phyloP scores from a whole-genome alignment of 2,329 filamentous ascomycete species.

The Dendrostoma leiphaemia region DNA sequence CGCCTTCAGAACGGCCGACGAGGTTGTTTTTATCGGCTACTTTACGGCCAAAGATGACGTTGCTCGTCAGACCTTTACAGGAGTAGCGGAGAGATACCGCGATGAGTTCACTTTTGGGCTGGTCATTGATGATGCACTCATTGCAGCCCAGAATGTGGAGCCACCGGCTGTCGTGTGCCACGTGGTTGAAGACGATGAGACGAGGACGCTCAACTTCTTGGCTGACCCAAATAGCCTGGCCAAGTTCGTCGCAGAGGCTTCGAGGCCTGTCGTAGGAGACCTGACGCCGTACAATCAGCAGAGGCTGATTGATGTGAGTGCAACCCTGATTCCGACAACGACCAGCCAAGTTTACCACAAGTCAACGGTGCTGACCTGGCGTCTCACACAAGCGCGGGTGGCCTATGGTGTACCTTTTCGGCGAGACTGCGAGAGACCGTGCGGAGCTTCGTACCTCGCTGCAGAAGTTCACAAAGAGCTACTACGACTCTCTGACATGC shows the following conservation, averaged over 20 bases:
- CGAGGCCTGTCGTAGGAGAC: constrained; percentile 31
- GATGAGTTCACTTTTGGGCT: constrained; percentile 35
- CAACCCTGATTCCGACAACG: no score
- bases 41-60: constrained; percentile 21
- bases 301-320: constrained; percentile 33
- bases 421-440: constrained; percentile 27
- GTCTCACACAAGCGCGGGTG: constrained; percentile 27
- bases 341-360: not conserved
- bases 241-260: constrained; percentile 26
- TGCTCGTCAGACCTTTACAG: constrained; percentile 22
- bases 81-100: constrained; percentile 26
- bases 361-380: not conserved
- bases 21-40: constrained; percentile 31
- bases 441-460: constrained; percentile 28
- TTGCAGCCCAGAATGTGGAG: constrained; percentile 18
- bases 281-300: constrained; percentile 31
- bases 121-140: constrained; percentile 18
- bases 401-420: constrained; percentile 38
- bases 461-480: constrained; percentile 29
- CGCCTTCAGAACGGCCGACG: constrained; percentile 29
- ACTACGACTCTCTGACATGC: constrained; percentile 34
- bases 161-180: constrained; percentile 28
- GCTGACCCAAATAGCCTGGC: constrained; percentile 24
- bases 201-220: constrained; percentile 18
- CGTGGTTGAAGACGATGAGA: constrained; percentile 28